Evolutionary conservation across 345 rosid species (phyloP), one percentile per base, ranked within the genome.

Genomic region (Populus alba): DNA sequence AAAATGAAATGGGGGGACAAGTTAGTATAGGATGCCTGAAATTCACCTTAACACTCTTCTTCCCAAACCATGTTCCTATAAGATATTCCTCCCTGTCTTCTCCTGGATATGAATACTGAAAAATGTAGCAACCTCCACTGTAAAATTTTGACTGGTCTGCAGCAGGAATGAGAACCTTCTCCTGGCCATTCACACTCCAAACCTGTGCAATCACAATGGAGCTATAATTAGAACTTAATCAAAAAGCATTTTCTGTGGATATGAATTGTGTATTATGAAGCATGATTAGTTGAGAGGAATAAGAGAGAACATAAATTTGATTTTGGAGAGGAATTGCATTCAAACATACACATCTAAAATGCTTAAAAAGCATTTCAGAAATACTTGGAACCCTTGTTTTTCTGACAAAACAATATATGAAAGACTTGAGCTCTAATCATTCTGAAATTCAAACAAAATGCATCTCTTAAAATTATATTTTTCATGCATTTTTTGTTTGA

Each of bases 1-100:
- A n/a, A n/a, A n/a, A n/a, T n/a, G n/a, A n/a, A n/a, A n/a, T n/a
- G n/a, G n/a, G n/a, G n/a, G n/a, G n/a, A n/a, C n/a, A n/a, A n/a
- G n/a, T n/a, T n/a, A n/a, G n/a, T n/a, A n/a, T n/a, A n/a, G n/a
- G n/a, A n/a, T n/a, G n/a, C n/a, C n/a, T n/a, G n/a, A n/a, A n/a
- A n/a, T n/a, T n/a, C n/a, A n/a, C n/a, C n/a, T n/a, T n/a, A n/a
- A n/a, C n/a, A n/a, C n/a, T n/a, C n/a, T n/a, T n/a, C n/a, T n/a
- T n/a, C n/a, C n/a, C n/a, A n/a, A n/a, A n/a, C n/a, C n/a, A n/a
- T n/a, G n/a, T n/a, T n/a, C n/a, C n/a, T n/a, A n/a, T n/a, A 61
- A 97, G 92, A 85, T 83, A 75, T 73, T 97, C 99, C 82, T 97
- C 99, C 81, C 84, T 91, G 70, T 91, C 97, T 79, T 97, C 98